phyloP scores from a whole-genome alignment of 495 filamentous ascomycete genomes.

The Penicillium bovifimosum region DNA sequence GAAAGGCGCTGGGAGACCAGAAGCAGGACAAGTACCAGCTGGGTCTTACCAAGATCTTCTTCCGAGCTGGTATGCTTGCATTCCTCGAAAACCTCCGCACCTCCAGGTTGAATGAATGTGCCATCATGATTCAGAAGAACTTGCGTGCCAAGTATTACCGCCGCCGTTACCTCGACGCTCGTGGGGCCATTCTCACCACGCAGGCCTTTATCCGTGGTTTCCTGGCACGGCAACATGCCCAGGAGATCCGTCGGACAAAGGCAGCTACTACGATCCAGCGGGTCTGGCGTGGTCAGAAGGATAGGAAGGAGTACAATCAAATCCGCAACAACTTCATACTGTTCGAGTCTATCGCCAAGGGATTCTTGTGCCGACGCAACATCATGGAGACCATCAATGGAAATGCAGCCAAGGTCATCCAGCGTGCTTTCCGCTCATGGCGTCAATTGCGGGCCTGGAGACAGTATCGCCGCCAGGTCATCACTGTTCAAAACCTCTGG shows the following conservation, averaged over 20 bases:
- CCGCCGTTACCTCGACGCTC: slow-evolving; percentile 82
- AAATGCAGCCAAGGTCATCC: slow-evolving; percentile 86
- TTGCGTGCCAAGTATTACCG: slow-evolving; percentile 91
- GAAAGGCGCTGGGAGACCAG: slow-evolving; percentile 80
- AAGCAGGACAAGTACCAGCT: slow-evolving; percentile 94
- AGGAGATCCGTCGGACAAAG: slow-evolving; percentile 74
- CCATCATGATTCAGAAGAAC: slow-evolving; percentile 99
- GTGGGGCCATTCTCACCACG: slow-evolving; percentile 70
- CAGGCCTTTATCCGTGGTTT: slow-evolving; percentile 72
- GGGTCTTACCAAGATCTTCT: slow-evolving; percentile 97
- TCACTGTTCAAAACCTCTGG: slow-evolving; percentile 92
- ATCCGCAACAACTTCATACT: slow-evolving; percentile 79
- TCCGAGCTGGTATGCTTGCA: slow-evolving; percentile 97
- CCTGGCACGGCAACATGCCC: slow-evolving; percentile 67
- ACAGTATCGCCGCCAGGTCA: slow-evolving; percentile 78
- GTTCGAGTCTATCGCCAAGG: slow-evolving; percentile 84
- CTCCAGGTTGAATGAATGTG: slow-evolving; percentile 83
- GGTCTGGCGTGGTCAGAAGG: slow-evolving; percentile 87
- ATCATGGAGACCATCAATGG: slow-evolving; percentile 92
- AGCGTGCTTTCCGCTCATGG: slow-evolving; percentile 81
- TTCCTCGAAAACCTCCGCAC: slow-evolving; percentile 94
- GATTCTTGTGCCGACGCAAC: slow-evolving; percentile 77
- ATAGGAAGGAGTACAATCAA: slow-evolving; percentile 66
- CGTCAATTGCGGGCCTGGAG: slow-evolving; percentile 75
- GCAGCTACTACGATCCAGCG: slow-evolving; percentile 92